A percentile compares a stretch with the other conserved stretches of the same genome.
Evolutionary conservation across 768 basidiomycete species (phyloP).

Genomic region (Myochromella boudieri): DNA sequence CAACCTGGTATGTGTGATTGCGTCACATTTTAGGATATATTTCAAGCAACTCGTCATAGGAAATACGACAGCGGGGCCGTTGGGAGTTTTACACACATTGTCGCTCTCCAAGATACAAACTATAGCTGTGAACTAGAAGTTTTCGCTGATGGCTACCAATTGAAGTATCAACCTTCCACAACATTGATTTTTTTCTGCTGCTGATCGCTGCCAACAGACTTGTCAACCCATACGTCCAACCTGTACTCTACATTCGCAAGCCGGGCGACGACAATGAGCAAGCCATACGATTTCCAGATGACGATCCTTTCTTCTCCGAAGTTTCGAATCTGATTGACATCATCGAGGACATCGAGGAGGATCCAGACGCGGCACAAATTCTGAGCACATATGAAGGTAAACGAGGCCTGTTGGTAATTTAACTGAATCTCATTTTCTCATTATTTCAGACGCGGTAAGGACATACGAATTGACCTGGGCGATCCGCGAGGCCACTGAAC

Average conservation of each 20-base stretch:
- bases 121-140: conserved; percentile 96
- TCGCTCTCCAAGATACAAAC: conserved; percentile 87
- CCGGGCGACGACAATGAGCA: conserved; percentile 82
- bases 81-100: conserved; percentile 87
- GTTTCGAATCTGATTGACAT: conserved; percentile 86
- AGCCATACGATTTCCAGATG: conserved; percentile 68
- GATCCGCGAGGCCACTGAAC: conserved; percentile 78
- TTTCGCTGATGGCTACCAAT: conserved; percentile 88
- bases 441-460: conserved; percentile 68
- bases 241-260: conserved; percentile 81
- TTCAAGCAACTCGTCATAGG: conserved; percentile 39
- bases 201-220: conserved; percentile 43
- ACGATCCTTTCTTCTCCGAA: conserved; percentile 95
- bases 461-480: conserved; percentile 95
- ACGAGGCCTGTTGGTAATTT: conserved; percentile 1
- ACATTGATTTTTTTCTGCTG: neutral
- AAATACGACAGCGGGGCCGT: conserved; percentile 97
- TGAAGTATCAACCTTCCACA: conserved; percentile 62
- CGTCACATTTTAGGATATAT: neutral
- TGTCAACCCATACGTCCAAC: conserved; percentile 92
- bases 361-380: conserved; percentile 77
- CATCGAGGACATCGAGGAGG: conserved; percentile 88
- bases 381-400: conserved; percentile 83
- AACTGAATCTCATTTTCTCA: conserved; percentile 6
- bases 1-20: conserved; percentile 65